Evolutionary conservation across 306 rosid genomes (phyloP).

Genomic region (Morella rubra): DNA sequence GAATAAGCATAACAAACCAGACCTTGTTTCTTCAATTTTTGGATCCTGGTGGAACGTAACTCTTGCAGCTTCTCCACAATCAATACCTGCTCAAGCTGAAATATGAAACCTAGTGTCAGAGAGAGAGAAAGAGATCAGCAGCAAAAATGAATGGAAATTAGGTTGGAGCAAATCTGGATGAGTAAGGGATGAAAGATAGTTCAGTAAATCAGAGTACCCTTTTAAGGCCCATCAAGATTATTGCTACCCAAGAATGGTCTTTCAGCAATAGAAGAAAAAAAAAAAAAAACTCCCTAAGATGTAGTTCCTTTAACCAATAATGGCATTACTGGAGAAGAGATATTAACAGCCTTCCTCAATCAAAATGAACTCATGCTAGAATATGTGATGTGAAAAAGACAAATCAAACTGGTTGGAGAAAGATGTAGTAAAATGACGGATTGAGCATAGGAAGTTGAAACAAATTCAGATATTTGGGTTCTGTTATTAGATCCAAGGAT

Average conservation of each 20-base stretch:
- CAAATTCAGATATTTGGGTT: background rate
- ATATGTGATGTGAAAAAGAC: background rate
- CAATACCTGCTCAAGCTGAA: slow-evolving; percentile 77
- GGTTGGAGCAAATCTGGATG: background rate
- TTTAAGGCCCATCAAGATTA: background rate
- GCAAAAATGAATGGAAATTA: background rate
- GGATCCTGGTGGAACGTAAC: slow-evolving; percentile 76
- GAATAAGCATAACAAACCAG: background rate
- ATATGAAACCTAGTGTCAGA: slow-evolving; percentile 18
- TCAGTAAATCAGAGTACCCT: background rate
- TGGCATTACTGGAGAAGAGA: background rate
- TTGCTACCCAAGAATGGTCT: background rate
- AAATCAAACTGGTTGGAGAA: background rate
- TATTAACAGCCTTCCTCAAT: background rate
- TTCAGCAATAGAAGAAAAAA: too few species aligned
- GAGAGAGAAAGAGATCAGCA: background rate
- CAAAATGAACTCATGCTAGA: background rate
- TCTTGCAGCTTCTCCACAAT: slow-evolving; percentile 89
- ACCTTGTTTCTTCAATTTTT: slow-evolving; percentile 91
- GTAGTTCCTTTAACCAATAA: background rate
- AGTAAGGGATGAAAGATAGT: background rate
- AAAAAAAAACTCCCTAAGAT: too few species aligned
- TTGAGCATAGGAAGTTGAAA: background rate
- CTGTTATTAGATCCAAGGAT: background rate
- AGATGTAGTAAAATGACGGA: background rate